Evolutionary conservation across 2,329 filamentous ascomycete species (phyloP), one percentile per base, ranked within the genome.

Genomic region (Claviceps maximensis): DNA sequence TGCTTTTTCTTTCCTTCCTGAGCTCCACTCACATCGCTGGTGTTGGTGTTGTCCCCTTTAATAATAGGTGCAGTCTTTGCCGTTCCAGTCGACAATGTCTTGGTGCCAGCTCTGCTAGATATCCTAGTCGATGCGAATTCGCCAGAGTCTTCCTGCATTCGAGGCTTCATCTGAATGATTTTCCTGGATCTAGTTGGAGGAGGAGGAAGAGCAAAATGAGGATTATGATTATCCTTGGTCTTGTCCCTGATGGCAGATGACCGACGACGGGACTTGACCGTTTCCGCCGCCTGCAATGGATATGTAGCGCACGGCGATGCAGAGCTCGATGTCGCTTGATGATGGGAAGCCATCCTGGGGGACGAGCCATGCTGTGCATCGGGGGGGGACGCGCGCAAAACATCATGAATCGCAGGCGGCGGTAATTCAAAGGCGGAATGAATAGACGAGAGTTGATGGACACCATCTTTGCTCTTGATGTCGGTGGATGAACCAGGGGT

Each of bases 131-230:
- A 52, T 47, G 54, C 50, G 57, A 57, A 55, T 44, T 63, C 60
- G 23, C 59, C 58, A 52, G 41, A 17, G 25, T 70, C 64, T 55
- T 73, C 64, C 59, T 79, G 71, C 31, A 68, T 61, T 27, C 73
- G 70, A 19, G 80, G 91, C 69, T 95, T 95, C 90, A 97, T 95
- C 71, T 97, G 91, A 54, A 97, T 97, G 65, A 98, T 97, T 72
- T 94, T 97, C 62, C 91, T 84, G 44, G 89, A 87, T 57, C 91
- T 78, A 3, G 90, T 95, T 0, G 93, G 93, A 17, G 91, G 93
- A 10, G 93, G 93, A 21, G 93, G 93, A 17, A 98, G 78, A 10
- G 86, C 79, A 66, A 95, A 94, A 48, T 78, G 73, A 59, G 82
- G 47, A 4, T 19, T 78, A 59, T 80, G 25, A 8, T 29, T 78